Evolutionary conservation across 495 filamentous ascomycete species (phyloP), one percentile per base, ranked within the genome.

Genomic region (Lasiosphaeria ovina): DNA sequence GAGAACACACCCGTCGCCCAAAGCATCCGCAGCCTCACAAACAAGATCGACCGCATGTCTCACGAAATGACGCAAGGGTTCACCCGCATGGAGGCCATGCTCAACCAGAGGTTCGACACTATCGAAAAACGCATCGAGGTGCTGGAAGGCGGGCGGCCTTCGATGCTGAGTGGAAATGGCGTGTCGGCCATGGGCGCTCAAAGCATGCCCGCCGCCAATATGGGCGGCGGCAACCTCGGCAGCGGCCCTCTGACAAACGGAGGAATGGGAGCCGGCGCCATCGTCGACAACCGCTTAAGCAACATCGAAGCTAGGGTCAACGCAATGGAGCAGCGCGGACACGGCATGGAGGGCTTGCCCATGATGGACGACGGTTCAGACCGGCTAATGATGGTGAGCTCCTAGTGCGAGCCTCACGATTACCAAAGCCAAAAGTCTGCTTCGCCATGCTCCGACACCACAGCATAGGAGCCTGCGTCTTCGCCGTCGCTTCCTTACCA

Each of bases 291-390:
- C 36, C 75, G 73, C 31, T 63, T 81, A 55, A 68, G 61, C 59
- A 67, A 69, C 36, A 60, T 81, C 24, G 77, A 80, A 51, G 67
- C 69, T 33, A 69, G 73, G n/a, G 62, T 78, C 61, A 68, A 63
- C 35, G 71, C 68, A 35, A 71, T 79, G 62, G 77, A 80, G 57
- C 63, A 69, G 11, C 72, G 72, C n/a, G 62, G 65, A 12, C 52
- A 72, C 16, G 67, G 72, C 36, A 69, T 80, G 65, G 77, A 80
- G 44, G 66, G 65, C n/a, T 44, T 79, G 42, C 75, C 70, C 5
- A 78, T 80, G 76, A 76, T 79, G 63, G 76, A 77, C 17, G 77
- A 79, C 67, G 77, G 77, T 44, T 64, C 73, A 52, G 56, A 62
- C 50, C 61, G 65, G 7, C 51, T 74, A 45, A 65, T 72, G 66